These are phyloP conservation scores for Phaseolus coccineus DNA, from an alignment of 331 rosid species.

Conservation along the genomic window DNA sequence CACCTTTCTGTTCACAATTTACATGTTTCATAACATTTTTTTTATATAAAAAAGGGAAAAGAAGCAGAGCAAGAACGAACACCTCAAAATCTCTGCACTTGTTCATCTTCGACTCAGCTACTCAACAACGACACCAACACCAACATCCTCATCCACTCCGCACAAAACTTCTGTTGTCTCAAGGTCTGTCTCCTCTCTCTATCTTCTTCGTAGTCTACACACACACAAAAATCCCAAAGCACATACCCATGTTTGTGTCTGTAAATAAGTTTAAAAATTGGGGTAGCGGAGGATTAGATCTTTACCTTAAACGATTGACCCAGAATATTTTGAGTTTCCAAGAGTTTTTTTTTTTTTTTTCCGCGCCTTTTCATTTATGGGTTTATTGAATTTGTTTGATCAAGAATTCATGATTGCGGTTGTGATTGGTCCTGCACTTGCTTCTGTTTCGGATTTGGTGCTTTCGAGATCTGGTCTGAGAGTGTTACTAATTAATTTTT, in stretches of 20 bases:
- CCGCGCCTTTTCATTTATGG: constrained; percentile 3
- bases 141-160: constrained; percentile 31
- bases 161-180: constrained; percentile 28
- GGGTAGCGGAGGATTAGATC: constrained; percentile 44
- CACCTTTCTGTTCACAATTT: not conserved
- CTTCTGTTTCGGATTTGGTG: constrained; percentile 23
- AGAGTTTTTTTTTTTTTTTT: not conserved
- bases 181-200: constrained; percentile 43
- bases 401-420: not conserved
- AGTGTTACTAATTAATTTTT: not conserved
- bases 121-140: constrained; percentile 37
- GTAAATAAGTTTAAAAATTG: not conserved
- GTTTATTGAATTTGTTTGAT: constrained; percentile 44
- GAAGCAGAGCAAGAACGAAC: not conserved
- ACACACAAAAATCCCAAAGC: not conserved
- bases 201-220: not conserved
- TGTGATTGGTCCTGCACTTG: constrained; percentile 17
- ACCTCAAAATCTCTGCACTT: constrained; percentile 21
- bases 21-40: not conserved
- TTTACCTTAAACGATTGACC: constrained; percentile 27
- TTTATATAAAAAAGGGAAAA: not conserved
- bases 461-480: constrained; percentile 42
- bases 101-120: constrained; percentile 31
- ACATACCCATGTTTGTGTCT: not conserved
- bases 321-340: not conserved